Conservation (phyloP, 768 basidiomycete genomes). For the Chalciporus piperatus region DNA sequence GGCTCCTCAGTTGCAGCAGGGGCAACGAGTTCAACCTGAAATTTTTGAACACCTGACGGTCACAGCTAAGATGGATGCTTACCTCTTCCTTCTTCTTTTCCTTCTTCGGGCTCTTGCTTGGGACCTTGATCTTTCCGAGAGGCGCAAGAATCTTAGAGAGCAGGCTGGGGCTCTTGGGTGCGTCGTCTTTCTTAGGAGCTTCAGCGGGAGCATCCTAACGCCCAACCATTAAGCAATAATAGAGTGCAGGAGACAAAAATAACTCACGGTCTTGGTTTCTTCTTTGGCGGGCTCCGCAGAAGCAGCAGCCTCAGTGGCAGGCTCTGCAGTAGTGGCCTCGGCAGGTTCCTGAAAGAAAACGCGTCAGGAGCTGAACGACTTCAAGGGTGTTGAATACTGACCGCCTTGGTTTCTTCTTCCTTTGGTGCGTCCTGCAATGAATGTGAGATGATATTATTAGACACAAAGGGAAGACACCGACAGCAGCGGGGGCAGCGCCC, state of each 20-base stretch:
- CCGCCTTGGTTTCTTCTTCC: slow-evolving; percentile 43
- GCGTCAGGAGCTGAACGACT: neutral
- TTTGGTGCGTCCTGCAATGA: slow-evolving; percentile 39
- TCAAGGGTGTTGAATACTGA: slow-evolving; percentile 15
- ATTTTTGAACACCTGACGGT: neutral
- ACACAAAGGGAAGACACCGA: slow-evolving; percentile 21
- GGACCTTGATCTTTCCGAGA: slow-evolving; percentile 62
- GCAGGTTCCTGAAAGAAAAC: slow-evolving; percentile 34
- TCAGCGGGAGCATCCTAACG: slow-evolving; percentile 43
- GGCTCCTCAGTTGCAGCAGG: slow-evolving; percentile 30
- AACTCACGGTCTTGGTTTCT: slow-evolving; percentile 42
- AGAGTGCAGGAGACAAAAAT: slow-evolving; percentile 12
- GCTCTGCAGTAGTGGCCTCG: slow-evolving; percentile 27
- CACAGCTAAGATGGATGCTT: slow-evolving; percentile 12
- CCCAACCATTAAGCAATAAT: slow-evolving; percentile 20
- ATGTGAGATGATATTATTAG: neutral
- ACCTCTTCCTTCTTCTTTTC: slow-evolving; percentile 80
- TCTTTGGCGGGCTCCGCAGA: slow-evolving; percentile 36
- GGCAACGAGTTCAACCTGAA: slow-evolving; percentile 33
- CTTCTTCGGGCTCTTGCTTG: slow-evolving; percentile 73
- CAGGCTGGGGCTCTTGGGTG: slow-evolving; percentile 76
- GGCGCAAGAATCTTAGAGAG: slow-evolving; percentile 77
- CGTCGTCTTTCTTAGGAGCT: slow-evolving; percentile 67
- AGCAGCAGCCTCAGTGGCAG: slow-evolving; percentile 30
- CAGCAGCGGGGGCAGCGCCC: slow-evolving; percentile 34